phyloP scores from a whole-genome alignment of 495 filamentous ascomycete species.

The Halenospora varia region DNA sequence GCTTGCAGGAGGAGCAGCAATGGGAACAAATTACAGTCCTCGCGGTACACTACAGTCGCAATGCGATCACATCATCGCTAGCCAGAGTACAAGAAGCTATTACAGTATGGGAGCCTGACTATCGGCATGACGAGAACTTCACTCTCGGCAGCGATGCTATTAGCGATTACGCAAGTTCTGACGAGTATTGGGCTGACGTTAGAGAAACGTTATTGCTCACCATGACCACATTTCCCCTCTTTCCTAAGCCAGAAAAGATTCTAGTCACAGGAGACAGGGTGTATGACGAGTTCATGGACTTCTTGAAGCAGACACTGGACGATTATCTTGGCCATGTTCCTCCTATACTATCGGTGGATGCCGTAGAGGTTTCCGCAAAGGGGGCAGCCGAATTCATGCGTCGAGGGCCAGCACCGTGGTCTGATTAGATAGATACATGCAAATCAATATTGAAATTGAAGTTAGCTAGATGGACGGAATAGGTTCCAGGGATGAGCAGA shows the following conservation, averaged over 20 bases:
- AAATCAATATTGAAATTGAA: not conserved
- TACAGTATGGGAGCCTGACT: not conserved
- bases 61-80: not conserved
- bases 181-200: conserved; percentile 8
- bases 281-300: conserved; percentile 5
- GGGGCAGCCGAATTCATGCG: conserved; percentile 11
- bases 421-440: not conserved
- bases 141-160: conserved; percentile 4
- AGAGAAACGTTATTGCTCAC: not conserved
- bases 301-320: conserved; percentile 3
- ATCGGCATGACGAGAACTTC: conserved; percentile 5
- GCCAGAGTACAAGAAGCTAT: conserved; percentile 1
- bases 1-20: not conserved
- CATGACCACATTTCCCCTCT: not conserved
- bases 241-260: not conserved
- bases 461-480: not conserved
- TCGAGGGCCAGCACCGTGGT: no score
- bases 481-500: no score
- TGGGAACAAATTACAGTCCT: conserved; percentile 1
- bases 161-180: not conserved
- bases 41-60: conserved; percentile 3
- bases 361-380: conserved; percentile 6
- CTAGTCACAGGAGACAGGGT: conserved; percentile 3
- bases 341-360: conserved; percentile 2
- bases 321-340: conserved; percentile 13